A percentile compares a stretch with the other conserved stretches of the same genome.
Evolutionary conservation across 2,329 filamentous ascomycete genomes (phyloP).

Genomic region (Trichophyton simii): DNA sequence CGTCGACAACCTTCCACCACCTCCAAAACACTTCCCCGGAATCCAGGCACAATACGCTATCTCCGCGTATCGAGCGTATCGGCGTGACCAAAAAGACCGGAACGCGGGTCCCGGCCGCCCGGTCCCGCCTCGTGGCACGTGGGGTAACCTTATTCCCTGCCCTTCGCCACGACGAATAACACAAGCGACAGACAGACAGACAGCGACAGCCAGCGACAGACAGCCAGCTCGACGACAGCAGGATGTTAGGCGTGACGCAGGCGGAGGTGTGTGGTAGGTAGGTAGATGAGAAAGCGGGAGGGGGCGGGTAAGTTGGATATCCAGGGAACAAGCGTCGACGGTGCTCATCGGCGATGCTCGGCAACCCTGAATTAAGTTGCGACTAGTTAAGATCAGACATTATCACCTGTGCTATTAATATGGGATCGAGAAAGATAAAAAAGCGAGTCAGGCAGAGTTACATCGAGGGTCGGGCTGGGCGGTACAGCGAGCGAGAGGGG

Average conservation of each 20-base stretch:
- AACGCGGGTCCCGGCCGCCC: slow-evolving; percentile 4
- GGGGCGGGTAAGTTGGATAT: no score
- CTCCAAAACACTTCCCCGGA: no score
- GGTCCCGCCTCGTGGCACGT: slow-evolving; percentile 4
- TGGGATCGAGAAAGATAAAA: neutral
- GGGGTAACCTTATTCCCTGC: slow-evolving; percentile 2
- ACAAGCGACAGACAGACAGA: no score
- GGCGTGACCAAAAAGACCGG: slow-evolving; percentile 2
- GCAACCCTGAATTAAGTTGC: neutral
- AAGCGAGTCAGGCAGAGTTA: neutral
- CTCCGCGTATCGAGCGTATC: neutral
- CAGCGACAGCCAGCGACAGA: no score
- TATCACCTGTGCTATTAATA: neutral
- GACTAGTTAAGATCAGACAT: neutral
- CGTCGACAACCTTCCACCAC: no score
- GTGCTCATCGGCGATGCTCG: neutral
- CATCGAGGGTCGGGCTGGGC: neutral
- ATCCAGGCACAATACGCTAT: no score
- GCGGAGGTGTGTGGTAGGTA: no score
- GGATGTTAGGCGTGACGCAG: no score
- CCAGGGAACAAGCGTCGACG: no score
- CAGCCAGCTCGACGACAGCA: no score
- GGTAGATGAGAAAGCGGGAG: no score
- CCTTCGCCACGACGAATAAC: neutral
- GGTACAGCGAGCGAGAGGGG: neutral